phyloP scores from a whole-genome alignment of 1,284 basidiomycete genomes.

The Kalmanozyma brasiliensis region DNA sequence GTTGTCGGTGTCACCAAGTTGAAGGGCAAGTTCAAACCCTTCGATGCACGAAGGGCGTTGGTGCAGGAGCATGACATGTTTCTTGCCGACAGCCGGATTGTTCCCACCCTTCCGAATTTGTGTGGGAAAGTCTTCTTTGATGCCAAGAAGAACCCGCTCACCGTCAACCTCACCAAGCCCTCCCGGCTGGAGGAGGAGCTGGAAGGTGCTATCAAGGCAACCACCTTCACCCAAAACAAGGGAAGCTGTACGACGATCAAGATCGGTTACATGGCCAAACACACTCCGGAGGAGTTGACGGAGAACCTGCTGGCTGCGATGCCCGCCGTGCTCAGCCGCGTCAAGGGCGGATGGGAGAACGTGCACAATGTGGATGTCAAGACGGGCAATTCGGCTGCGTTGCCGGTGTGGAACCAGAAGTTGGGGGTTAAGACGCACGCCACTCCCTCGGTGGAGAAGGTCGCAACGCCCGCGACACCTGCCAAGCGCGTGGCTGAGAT shows the following conservation, averaged over 20 bases:
- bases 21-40: slow-evolving; percentile 71
- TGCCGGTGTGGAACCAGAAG: slow-evolving; percentile 87
- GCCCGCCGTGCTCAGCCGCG: slow-evolving; percentile 77
- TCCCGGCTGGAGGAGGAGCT: slow-evolving; percentile 84
- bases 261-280: slow-evolving; percentile 78
- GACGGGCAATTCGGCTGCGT: slow-evolving; percentile 82
- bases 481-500: slow-evolving; percentile 2
- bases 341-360: slow-evolving; percentile 87
- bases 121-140: slow-evolving; percentile 91
- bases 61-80: slow-evolving; percentile 91
- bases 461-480: neutral
- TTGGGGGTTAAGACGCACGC: slow-evolving; percentile 71
- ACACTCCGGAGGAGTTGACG: slow-evolving; percentile 78
- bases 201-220: slow-evolving; percentile 87
- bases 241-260: slow-evolving; percentile 74
- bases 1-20: slow-evolving; percentile 81
- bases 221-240: slow-evolving; percentile 81
- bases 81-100: slow-evolving; percentile 88
- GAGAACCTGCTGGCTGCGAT: slow-evolving; percentile 83
- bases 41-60: slow-evolving; percentile 85
- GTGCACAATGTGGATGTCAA: slow-evolving; percentile 91
- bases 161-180: slow-evolving; percentile 82
- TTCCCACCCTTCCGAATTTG: slow-evolving; percentile 85
- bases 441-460: slow-evolving; percentile 5
- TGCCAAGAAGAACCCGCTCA: slow-evolving; percentile 95